Evolutionary conservation across 2,329 filamentous ascomycete genomes (phyloP), one percentile per base, ranked within the genome.

Genomic region (Myriosclerotinia duriaeana): DNA sequence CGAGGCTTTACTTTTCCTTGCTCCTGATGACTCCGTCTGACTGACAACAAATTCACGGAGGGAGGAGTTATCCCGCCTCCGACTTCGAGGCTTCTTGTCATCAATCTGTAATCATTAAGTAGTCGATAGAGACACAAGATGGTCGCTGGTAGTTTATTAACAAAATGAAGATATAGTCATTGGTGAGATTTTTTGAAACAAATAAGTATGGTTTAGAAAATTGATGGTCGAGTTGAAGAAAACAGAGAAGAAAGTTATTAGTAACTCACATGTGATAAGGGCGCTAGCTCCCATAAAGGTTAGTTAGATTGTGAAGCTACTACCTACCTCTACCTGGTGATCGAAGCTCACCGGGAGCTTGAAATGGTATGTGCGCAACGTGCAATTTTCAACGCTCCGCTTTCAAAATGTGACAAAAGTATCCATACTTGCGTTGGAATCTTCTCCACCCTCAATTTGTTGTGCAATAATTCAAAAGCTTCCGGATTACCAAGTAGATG

Each of bases 1-100:
- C 44, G 44, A 60, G 58, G 44, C 44, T 50, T 44, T 44, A 34
- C 42, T 44, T 38, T 50, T 38, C 44, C 42, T 60, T 50, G 44
- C 42, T 17, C 44, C 30, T 60, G 20, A 38, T 48, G 8, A 48
- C 14, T 36, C 30, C 14, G 4, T 56, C 17, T 53, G 5, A 46
- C 46, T 60, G 56, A 48, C 44, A 26, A 7, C 4, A 48, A 48
- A 48, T 36, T 38, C 42, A 38, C 42, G 30, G 26, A 36, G 20
- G 42, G 20, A 17, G 44, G 6, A n/a, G 42, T 36, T 22, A 60
- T 34, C 20, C 20, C 30, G 14, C 56, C 30, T 59, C 40, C 26
- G 26, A 59, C 26, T 59, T 46, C 36, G 46, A 59, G 56, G 56
- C 11, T 2, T n/a, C n/a, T 7, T 36, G 11, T 48, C 30, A 60